phyloP scores from a whole-genome alignment of 495 filamentous ascomycete genomes.

The Penicillium diatomitis region DNA sequence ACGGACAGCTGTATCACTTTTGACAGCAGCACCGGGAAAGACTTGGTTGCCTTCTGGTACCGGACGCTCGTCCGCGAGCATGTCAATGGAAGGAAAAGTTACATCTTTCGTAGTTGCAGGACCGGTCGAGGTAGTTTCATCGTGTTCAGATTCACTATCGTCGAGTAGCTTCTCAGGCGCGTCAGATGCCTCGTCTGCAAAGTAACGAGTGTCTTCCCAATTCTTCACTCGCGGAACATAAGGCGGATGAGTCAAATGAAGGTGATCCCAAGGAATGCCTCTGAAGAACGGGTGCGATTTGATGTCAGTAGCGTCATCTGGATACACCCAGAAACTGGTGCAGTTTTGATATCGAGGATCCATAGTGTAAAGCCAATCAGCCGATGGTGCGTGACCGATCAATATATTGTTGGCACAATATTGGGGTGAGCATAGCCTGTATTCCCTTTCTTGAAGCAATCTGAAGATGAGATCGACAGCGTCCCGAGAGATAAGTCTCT shows the following conservation, averaged over 20 bases:
- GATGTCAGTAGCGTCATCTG: constrained; percentile 70
- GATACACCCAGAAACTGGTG: constrained; percentile 57
- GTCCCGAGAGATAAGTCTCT: constrained; percentile 45
- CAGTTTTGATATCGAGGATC: constrained; percentile 23
- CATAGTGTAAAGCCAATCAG: constrained; percentile 25
- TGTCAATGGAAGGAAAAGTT: not conserved
- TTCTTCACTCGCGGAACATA: constrained; percentile 62
- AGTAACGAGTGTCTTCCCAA: constrained; percentile 81
- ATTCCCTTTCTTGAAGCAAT: constrained; percentile 69
- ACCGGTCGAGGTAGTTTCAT: not conserved
- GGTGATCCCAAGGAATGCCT: constrained; percentile 55
- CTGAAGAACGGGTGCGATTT: constrained; percentile 68
- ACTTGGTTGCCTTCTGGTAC: not conserved
- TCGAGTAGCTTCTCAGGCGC: constrained; percentile 32
- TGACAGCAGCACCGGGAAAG: constrained; percentile 1
- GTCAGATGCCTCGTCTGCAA: constrained; percentile 67
- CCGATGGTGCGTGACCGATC: constrained; percentile 22
- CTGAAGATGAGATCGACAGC: constrained; percentile 66
- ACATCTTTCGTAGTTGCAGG: not conserved
- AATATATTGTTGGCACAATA: constrained; percentile 58
- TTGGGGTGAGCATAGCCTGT: constrained; percentile 61
- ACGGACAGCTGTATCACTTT: not conserved
- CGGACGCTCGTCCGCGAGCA: not conserved
- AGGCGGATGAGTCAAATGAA: constrained; percentile 62
- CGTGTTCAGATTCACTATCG: constrained; percentile 9